A percentile compares a stretch with the other conserved stretches of the same genome.
Evolutionary conservation across 2,329 filamentous ascomycete species (phyloP).

Genomic region (Aspergillus spinulosporus): DNA sequence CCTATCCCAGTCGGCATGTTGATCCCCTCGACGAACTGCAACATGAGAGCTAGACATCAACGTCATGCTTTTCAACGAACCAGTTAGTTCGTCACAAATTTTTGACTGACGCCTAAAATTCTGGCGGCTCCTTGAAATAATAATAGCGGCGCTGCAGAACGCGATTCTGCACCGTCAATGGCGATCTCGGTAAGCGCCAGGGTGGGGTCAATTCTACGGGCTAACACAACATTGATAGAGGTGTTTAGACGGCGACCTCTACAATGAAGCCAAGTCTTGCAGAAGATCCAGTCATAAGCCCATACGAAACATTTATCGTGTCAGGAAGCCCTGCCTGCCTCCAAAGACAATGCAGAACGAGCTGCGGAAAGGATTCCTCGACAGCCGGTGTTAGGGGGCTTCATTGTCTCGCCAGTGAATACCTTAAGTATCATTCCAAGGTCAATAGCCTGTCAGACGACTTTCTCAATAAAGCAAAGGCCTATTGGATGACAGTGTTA

Average conservation of each 20-base stretch:
- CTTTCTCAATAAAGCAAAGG: neutral
- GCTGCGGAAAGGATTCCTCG: neutral
- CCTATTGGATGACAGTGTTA: conserved; percentile 2
- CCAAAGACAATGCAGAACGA: neutral
- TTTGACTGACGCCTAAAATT: no score
- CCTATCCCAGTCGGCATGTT: no score
- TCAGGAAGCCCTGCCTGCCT: neutral
- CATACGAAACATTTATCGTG: neutral
- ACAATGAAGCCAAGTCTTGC: neutral
- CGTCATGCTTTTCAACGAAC: no score
- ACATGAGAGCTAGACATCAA: no score
- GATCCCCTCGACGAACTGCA: no score
- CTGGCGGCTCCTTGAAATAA: no score
- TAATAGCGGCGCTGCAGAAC: no score
- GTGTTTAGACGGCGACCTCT: neutral
- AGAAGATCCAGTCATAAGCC: no score
- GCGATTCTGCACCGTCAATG: no score
- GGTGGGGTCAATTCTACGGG: neutral
- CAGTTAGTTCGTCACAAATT: no score
- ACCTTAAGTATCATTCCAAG: neutral
- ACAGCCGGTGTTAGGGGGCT: neutral
- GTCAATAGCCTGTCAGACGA: conserved; percentile 6
- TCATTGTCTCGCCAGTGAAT: neutral
- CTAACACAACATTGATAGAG: neutral
- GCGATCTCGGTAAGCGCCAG: neutral